Evolutionary conservation across 75 land plant genomes (phyloP), one percentile per base, ranked within the genome.

Genomic region (Cupressus sempervirens): DNA sequence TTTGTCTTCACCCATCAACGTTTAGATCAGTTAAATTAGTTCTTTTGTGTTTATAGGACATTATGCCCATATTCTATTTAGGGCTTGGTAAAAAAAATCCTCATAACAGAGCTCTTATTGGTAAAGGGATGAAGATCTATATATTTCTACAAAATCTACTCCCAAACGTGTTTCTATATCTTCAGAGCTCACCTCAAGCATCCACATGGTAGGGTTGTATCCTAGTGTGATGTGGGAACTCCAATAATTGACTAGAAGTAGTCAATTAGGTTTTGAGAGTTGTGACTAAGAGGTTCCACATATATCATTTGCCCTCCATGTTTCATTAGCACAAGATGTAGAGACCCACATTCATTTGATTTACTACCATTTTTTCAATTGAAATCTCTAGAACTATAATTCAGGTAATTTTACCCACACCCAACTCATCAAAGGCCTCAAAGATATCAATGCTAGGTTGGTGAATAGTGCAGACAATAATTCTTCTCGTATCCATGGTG

Each of bases 141-240:
- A 90, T 16, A 76, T 50, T 34, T 86, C 76, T 46, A 88, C 90
- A 84, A 90, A 89, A 56, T 88, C 84, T 46, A 86, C 35, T 26
- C 84, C 88, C 54, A 89, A 76, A 52, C 84, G 75, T 20, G 43
- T 80, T 83, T 89, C 90, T 34, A 85, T 32, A 7, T 46, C 58
- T 3, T 76, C 83, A 45, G 87, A 83, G 30, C 72, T 86, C 35
- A 82, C 88, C 77, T 90, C 91, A 76, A 91, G 75, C 92, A 91
- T 91, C 92, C 92, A 91, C 34, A 91, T 91, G n/a, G 92, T 91
- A 20, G 92, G 92, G 81, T 91, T 91, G 40, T 87, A 86, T 30
- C 91, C 92, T 34, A 84, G 85, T 72, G 56, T 87, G 10, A 91
- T 91, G 32, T 74, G 16, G 3, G 65, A 48, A 85, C 82, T 20